Base-by-base conservation (phyloP, 192 early-diverging fungal genomes). In the Chytriomyces sp. region DNA sequence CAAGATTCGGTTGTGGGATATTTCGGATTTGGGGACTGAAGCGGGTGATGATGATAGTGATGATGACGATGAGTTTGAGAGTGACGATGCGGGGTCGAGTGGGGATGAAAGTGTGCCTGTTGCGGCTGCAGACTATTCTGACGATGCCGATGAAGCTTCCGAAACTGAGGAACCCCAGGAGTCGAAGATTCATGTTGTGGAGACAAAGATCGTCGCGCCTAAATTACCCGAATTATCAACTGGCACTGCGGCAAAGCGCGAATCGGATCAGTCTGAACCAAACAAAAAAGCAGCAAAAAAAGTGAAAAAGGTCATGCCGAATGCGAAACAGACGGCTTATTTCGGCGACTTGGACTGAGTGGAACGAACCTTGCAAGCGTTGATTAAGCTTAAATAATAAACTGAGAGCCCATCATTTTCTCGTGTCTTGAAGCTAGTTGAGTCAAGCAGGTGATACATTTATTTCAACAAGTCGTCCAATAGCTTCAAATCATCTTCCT, bases 1-100 rank as follows among this genome's bases (percentile, higher is more conserved):
- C 57, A 86, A 87, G 3, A 88, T 99, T 28, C 90, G 91, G 67
- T 94, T 99, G 79, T 99, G 96, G 96, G 85, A 86, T 48, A 78
- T 84, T 1, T 75, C 82, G 11, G 84, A 85, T 50, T 79, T 86
- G n/a, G 75, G 68, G 45, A 64, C 89, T 89, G 67, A 82, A 87
- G 79, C 89, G 91, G 79, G 86, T 87, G 79, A 87, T 89, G 46
- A 91, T 84, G 92, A 94, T 60, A 91, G 94, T 79, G 86, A 93
- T 60, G 86, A 88, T 2, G 89, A 95, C 44, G 89, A 90, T 57
- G 94, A 95, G 75, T 94, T 89, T 91, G 77, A 79, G 43, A 16
- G 9, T 20, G 78, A 45, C n/a, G 66, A 53, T 67, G 74, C 45
- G 16, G 48, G 43, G 3, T 13, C 43, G 20, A 26, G 23, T 65